Conservation (phyloP, 306 rosid species). For the Parietaria judaica region DNA sequence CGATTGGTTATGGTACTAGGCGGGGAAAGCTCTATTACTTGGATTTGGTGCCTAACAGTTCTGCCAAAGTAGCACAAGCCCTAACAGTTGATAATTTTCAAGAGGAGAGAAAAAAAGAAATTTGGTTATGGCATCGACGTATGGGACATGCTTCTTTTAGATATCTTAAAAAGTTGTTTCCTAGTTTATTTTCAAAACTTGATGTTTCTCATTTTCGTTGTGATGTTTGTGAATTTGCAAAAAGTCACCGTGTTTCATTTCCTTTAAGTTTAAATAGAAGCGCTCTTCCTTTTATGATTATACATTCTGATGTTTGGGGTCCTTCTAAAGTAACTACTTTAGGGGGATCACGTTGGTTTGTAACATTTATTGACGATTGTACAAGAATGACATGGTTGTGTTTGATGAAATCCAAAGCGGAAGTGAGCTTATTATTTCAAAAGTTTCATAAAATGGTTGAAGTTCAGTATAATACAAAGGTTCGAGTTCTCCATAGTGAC, state of each 20-base stretch:
- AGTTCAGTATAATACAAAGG: not conserved
- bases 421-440: not conserved
- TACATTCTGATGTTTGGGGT: not conserved
- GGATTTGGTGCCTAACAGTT: not conserved
- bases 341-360: not conserved
- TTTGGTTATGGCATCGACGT: conserved; percentile 2
- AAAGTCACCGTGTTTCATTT: not conserved
- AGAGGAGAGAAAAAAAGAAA: not conserved
- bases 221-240: not conserved
- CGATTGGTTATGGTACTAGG: conserved; percentile 4
- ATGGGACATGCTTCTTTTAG: conserved; percentile 5
- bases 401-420: not conserved
- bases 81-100: not conserved
- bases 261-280: not conserved
- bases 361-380: not conserved
- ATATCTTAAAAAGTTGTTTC: conserved; percentile 1
- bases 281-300: not conserved
- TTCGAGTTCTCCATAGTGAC: not conserved
- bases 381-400: not conserved
- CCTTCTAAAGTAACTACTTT: not conserved
- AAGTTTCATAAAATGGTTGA: not conserved
- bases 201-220: not conserved
- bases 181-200: not conserved
- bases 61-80: not conserved
- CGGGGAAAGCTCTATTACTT: not conserved